Conservation (phyloP, 495 filamentous ascomycete genomes). For the Tetracladium setigerum region DNA sequence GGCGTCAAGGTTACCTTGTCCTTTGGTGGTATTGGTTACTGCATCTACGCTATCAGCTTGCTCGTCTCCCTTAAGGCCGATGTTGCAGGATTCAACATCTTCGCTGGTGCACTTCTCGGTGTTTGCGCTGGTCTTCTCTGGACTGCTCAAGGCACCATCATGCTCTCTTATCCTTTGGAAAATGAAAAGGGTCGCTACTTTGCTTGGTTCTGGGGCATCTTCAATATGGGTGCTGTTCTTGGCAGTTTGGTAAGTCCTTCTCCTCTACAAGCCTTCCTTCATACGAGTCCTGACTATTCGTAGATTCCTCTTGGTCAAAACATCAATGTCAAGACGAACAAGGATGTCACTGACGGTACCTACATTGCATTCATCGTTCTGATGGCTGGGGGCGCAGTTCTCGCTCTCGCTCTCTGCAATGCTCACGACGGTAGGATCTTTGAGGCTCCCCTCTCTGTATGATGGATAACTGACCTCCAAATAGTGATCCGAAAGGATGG, state of each 20-base stretch:
- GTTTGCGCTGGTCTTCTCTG: slow-evolving; percentile 82
- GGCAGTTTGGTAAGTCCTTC: slow-evolving; percentile 59
- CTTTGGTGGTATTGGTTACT: slow-evolving; percentile 82
- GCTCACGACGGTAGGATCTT: slow-evolving; percentile 31
- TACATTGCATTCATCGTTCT: slow-evolving; percentile 89
- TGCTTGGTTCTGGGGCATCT: slow-evolving; percentile 89
- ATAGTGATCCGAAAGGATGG: slow-evolving; percentile 68
- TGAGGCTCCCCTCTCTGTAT: too few species aligned
- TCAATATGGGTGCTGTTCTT: slow-evolving; percentile 89
- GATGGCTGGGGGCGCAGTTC: slow-evolving; percentile 65
- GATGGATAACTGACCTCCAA: slow-evolving; percentile 29
- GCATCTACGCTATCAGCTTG: slow-evolving; percentile 71
- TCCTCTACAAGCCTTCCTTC: neutral
- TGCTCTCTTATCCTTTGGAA: slow-evolving; percentile 90
- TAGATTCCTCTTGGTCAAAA: slow-evolving; percentile 76
- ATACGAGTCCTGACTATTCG: neutral
- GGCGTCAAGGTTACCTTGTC: slow-evolving; percentile 67
- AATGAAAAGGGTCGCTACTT: slow-evolving; percentile 81
- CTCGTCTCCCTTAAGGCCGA: slow-evolving; percentile 74
- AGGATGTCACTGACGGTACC: slow-evolving; percentile 70
- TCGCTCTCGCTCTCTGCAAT: slow-evolving; percentile 68
- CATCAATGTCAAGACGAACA: slow-evolving; percentile 50
- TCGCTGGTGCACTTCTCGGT: slow-evolving; percentile 65
- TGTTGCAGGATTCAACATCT: slow-evolving; percentile 71
- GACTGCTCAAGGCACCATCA: slow-evolving; percentile 89